Evolutionary conservation across 1,284 basidiomycete genomes (phyloP), one percentile per base, ranked within the genome.

Genomic region (Rhodofomes roseus): DNA sequence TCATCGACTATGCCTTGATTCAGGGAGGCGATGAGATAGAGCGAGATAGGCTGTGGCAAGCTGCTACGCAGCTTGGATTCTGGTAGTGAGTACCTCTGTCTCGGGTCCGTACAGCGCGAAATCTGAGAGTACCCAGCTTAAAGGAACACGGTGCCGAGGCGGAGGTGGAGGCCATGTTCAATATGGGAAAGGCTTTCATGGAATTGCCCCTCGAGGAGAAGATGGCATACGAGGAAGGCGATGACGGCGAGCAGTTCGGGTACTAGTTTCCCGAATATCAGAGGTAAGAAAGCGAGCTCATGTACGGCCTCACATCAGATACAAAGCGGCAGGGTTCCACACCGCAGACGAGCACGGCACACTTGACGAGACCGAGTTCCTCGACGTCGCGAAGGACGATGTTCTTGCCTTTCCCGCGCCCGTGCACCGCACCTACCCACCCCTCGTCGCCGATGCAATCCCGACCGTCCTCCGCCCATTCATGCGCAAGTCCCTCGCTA

Each of bases 201-300:
- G 72, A 73, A 1, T 70, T 88, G 0, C 82, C 86, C 0, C 58
- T 82, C 20, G 80, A 82, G 37, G 84, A 88, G 66, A 85, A 85
- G 68, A 70, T 86, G 74, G 76, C 78, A 55, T 87, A 76, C 63
- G 85, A 86, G 63, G 83, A 87, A 67, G 86, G 87, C 0, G 81
- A 87, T 62, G 72, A 70, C 1, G 86, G 86, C 0, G 72, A 71
- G 60, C 85, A 82, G 0, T 84, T 83, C 56, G 87, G 87, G 81
- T 72, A 60, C 31, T 56, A 60, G 46, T 25, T 2, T 23, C 11
- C 5, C 54, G 27, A 11, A 5, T 40, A n/a, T 39, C 39, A 27
- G 34, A 8, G 2, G 43, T 37, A n/a, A 12, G 41, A 20, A 5
- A 12, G 20, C 41, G 25, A 29, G n/a, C 23, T 2, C 7, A 52